Evolutionary conservation across 495 filamentous ascomycete genomes (phyloP), one percentile per base, ranked within the genome.

Genomic region (Hyphodiscus hymeniophilus): DNA sequence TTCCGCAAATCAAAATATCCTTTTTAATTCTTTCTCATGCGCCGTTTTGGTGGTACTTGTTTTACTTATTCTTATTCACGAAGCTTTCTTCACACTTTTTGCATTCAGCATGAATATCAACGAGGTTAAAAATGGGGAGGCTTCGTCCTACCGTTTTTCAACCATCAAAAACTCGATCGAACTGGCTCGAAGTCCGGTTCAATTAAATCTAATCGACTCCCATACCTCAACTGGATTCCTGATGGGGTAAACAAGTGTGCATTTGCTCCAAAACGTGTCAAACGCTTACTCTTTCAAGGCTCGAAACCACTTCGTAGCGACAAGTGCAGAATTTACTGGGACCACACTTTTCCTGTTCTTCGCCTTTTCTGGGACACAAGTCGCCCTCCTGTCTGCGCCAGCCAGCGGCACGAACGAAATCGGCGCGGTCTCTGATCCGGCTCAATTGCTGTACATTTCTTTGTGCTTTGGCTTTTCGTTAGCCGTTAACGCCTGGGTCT

Each of bases 401-500:
- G 13, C 23, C 1, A 76, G 49, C 58, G 30, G n/a, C 7, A n/a
- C 21, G 3, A 53, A 53, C 39, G 26, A 28, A 28, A 10, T 28
- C 81, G 82, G 22, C 68, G 67, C 21, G 70, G 75, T 10, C 68
- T 72, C 4, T 69, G 31, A 43, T 43, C 21, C 41, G 4, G 21
- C 21, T 15, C 15, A 21, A 15, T 15, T 74, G n/a, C 56, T 76
- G 16, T 81, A 74, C 63, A 76, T 79, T 52, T 62, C 67, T 7
- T 47, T 80, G 16, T 62, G 63, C 15, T 80, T 83, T 57, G 77
- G 79, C 20, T 82, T 84, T 56, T 80, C 77, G 4, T 64, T 84
- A 11, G 67, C 73, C n/a, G 75, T 81, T 42, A 84, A 80, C 45
- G 76, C 73, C 2, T 85, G 81, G 81, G 66, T 77, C 5, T 82